phyloP scores from a whole-genome alignment of 2,329 filamentous ascomycete species.

The Ilyonectria mors-panacis region DNA sequence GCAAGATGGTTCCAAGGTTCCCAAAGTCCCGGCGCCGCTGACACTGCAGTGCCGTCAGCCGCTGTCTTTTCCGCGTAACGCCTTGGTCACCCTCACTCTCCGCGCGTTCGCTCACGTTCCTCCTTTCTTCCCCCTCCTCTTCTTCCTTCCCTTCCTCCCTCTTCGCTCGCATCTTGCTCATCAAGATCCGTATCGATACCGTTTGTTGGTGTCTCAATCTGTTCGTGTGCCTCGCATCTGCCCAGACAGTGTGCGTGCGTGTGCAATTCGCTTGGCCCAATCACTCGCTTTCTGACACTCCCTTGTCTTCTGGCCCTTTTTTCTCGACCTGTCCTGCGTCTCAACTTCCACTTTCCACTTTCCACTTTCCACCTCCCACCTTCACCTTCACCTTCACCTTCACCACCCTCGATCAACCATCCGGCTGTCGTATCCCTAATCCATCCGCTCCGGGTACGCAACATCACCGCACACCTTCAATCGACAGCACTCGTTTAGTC shows the following conservation, averaged over 20 bases:
- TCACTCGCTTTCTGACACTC: constrained; percentile 25
- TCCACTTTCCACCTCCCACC: constrained; percentile 9
- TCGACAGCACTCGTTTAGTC: background rate
- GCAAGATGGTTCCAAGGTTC: constrained; percentile 1
- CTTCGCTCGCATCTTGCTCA: constrained; percentile 19
- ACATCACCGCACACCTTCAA: background rate
- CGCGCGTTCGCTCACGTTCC: background rate
- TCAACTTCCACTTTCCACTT: constrained; percentile 6
- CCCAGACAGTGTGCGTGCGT: constrained; percentile 1
- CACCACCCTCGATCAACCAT: constrained; percentile 4
- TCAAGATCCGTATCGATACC: constrained; percentile 17
- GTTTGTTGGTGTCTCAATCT: constrained; percentile 23
- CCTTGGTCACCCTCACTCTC: constrained; percentile 12
- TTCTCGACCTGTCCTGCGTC: constrained; percentile 11
- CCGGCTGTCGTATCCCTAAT: background rate
- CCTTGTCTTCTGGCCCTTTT: constrained; percentile 12
- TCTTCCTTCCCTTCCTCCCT: constrained; percentile 11
- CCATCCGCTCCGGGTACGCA: background rate
- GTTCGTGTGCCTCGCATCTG: constrained; percentile 8
- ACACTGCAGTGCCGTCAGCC: constrained; percentile 18
- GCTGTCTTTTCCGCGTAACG: constrained; percentile 23
- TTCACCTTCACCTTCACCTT: background rate
- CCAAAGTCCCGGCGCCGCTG: constrained; percentile 25
- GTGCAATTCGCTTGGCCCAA: constrained; percentile 15
- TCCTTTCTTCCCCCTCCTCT: constrained; percentile 15